These are phyloP conservation scores for Teratosphaeria gauchensis DNA, from an alignment of 2,329 filamentous ascomycete species.

Conservation along the genomic window DNA sequence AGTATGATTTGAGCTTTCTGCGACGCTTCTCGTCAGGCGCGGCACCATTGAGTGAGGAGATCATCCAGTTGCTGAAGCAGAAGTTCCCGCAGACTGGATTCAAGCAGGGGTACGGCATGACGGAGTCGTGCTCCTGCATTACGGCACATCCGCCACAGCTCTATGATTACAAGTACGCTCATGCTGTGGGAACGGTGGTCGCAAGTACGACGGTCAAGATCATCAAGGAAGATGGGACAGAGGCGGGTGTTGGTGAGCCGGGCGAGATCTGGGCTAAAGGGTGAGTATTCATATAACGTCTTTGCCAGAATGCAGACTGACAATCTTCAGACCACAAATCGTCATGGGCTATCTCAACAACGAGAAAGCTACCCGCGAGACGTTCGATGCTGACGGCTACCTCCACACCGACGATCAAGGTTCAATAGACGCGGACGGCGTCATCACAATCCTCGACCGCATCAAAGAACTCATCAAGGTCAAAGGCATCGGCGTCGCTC, in stretches of 20 bases:
- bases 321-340: conserved; percentile 22
- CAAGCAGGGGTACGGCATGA: conserved; percentile 61
- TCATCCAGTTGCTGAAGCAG: conserved; percentile 46
- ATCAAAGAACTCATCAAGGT: conserved; percentile 63
- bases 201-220: conserved; percentile 53
- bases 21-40: conserved; percentile 51
- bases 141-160: conserved; percentile 49
- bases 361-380: conserved; percentile 28
- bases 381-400: conserved; percentile 41
- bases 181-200: conserved; percentile 47
- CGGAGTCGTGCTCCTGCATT: conserved; percentile 54
- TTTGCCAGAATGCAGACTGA: not conserved
- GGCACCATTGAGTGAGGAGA: conserved; percentile 48
- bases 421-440: conserved; percentile 45
- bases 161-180: conserved; percentile 49
- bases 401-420: conserved; percentile 52
- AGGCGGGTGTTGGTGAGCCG: conserved; percentile 43
- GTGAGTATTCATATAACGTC: not conserved
- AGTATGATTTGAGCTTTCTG: conserved; percentile 49
- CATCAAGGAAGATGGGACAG: conserved; percentile 45
- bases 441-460: conserved; percentile 50
- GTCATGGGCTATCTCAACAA: conserved; percentile 30
- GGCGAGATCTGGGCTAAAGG: conserved; percentile 35
- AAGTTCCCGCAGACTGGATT: conserved; percentile 52
- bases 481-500: conserved; percentile 49